Evolutionary conservation across 495 filamentous ascomycete genomes (phyloP).

Genomic region (Parathielavia hyrcaniae): DNA sequence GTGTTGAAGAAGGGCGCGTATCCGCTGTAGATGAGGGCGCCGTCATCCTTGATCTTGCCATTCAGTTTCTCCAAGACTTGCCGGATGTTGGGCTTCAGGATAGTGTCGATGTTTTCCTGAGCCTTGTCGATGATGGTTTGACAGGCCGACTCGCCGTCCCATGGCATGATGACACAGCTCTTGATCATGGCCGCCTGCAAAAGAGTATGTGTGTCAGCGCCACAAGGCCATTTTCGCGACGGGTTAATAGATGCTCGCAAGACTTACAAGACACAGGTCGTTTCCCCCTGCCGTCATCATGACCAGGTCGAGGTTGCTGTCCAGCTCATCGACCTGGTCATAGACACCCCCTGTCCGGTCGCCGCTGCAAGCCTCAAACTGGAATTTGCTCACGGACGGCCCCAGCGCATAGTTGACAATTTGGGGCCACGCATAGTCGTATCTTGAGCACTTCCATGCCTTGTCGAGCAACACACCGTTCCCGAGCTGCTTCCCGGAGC

Average conservation of each 20-base stretch:
- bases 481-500: slow-evolving; percentile 21
- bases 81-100: background rate
- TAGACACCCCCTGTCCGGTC: slow-evolving; percentile 20
- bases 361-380: slow-evolving; percentile 28
- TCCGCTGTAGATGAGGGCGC: background rate
- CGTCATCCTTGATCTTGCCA: background rate
- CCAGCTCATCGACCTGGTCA: slow-evolving; percentile 20
- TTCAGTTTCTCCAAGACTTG: background rate
- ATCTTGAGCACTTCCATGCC: slow-evolving; percentile 26
- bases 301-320: slow-evolving; percentile 24
- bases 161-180: background rate
- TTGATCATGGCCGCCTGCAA: slow-evolving; percentile 2
- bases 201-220: background rate
- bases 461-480: background rate
- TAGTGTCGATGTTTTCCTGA: background rate
- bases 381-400: slow-evolving; percentile 7
- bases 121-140: background rate
- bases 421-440: slow-evolving; percentile 21
- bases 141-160: background rate
- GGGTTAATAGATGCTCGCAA: too few relatives aligned
- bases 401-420: slow-evolving; percentile 21
- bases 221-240: too few relatives aligned
- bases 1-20: slow-evolving; percentile 10
- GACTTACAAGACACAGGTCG: slow-evolving; percentile 32
- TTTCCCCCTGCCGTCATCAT: slow-evolving; percentile 34